Evolutionary conservation across 257 asterid species (phyloP).

Genomic region (Primulina eburnea): DNA sequence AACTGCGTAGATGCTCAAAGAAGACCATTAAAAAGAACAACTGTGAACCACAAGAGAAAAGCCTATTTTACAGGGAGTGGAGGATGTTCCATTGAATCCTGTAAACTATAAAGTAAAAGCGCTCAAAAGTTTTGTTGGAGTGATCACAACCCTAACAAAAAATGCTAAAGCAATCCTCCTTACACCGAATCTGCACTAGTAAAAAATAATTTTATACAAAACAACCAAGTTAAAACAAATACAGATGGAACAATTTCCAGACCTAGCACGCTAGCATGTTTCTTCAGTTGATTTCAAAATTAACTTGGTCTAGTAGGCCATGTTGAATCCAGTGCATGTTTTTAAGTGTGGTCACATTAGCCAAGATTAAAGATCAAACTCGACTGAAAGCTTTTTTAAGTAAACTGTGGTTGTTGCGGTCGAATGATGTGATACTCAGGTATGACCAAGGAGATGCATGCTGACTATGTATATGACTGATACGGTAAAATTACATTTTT

Average conservation of each 20-base stretch:
- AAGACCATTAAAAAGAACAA: not conserved
- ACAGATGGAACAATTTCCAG: too few relatives aligned
- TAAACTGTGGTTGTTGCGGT: not conserved
- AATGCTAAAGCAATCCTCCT: not conserved
- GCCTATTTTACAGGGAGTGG: not conserved
- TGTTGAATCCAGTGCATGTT: not conserved
- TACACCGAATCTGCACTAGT: not conserved
- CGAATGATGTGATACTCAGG: not conserved
- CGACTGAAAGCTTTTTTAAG: not conserved
- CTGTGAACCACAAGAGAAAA: not conserved
- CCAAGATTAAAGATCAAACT: not conserved
- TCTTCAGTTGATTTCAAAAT: not conserved
- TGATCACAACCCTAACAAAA: not conserved
- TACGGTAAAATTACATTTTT: too few relatives aligned
- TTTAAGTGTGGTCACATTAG: not conserved
- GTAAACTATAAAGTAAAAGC: not conserved
- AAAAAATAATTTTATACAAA: too few relatives aligned
- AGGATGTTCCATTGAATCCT: not conserved
- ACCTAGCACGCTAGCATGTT: too few relatives aligned
- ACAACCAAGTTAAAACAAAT: too few relatives aligned
- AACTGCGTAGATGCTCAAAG: not conserved
- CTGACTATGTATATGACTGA: not conserved
- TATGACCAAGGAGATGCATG: not conserved
- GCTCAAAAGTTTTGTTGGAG: not conserved
- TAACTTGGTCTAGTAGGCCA: not conserved